A percentile compares a stretch with the other conserved stretches of the same genome.
Evolutionary conservation across 495 filamentous ascomycete species (phyloP).

Genomic region (Aspergillus avenaceus): DNA sequence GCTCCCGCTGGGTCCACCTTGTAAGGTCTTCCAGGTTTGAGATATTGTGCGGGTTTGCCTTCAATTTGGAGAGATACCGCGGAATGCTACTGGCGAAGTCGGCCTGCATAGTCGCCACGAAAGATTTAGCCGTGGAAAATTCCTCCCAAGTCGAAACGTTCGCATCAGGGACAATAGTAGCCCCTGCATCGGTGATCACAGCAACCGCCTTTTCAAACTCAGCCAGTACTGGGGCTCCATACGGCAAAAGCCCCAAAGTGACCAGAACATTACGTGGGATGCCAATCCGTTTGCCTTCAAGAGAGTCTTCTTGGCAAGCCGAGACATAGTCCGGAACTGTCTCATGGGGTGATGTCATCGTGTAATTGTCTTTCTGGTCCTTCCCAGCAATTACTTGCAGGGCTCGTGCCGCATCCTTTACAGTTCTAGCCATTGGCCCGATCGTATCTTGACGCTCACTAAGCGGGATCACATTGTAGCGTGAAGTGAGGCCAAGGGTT

Average conservation of each 20-base stretch:
- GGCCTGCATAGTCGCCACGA: slow-evolving; percentile 29
- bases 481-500: slow-evolving; percentile 63
- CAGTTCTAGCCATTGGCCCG: slow-evolving; percentile 60
- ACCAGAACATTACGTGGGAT: slow-evolving; percentile 47
- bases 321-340: slow-evolving; percentile 45
- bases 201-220: slow-evolving; percentile 44
- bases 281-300: slow-evolving; percentile 48
- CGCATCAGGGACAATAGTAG: slow-evolving; percentile 46
- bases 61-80: slow-evolving; percentile 42
- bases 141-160: slow-evolving; percentile 48
- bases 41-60: slow-evolving; percentile 44
- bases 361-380: slow-evolving; percentile 48
- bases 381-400: slow-evolving; percentile 58
- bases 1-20: slow-evolving; percentile 40
- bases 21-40: slow-evolving; percentile 34
- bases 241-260: neutral
- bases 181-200: slow-evolving; percentile 43
- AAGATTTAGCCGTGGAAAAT: slow-evolving; percentile 28
- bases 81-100: slow-evolving; percentile 44
- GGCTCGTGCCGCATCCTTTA: slow-evolving; percentile 64
- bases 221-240: slow-evolving; percentile 25
- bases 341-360: slow-evolving; percentile 45
- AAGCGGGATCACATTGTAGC: slow-evolving; percentile 59
- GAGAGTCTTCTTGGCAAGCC: slow-evolving; percentile 43
- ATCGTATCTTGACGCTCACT: slow-evolving; percentile 61